Base-by-base conservation (phyloP, 352 stramenopile genomes). In the Phytophthora cryptogea region DNA sequence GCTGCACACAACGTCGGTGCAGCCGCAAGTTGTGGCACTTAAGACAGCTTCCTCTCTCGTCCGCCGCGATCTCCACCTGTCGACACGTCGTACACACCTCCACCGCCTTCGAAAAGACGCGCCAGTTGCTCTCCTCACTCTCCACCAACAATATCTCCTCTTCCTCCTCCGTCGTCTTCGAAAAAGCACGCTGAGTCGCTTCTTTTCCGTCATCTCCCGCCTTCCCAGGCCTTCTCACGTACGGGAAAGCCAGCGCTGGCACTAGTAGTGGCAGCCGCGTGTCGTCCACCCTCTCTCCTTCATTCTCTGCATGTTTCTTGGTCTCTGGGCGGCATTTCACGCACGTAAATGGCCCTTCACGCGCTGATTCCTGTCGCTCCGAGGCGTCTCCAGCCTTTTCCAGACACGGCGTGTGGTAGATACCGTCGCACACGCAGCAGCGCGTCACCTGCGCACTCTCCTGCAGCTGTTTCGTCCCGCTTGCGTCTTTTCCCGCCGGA, bases 21-120 rank as follows among this genome's bases (percentile, higher is more conserved):
- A 76, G 50, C n/a, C 33, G 28, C 1, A 56, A 4, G 6, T 44
- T 31, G 11, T 65, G 55, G 49, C 83, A 89, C 23, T 64, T 68
- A 2, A 32, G 48, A 41, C 80, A 89, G 0, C 27, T 63, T 11
- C 10, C 51, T 30, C 35, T 55, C 6, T 92, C 76, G 6, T 54
- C 55, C 0, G 49, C 11, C 4, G n/a, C 43, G 46, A 92, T 69
- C 40, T 83, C 59, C 43, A 89, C 67, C 39, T 89, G 78, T 33
- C 78, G 67, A 43, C 83, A 92, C 4, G 65, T 72, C 30, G 58
- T 69, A 45, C 83, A 90, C 13, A 90, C 68, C 30, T 86, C 70
- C 46, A 92, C 49, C 1, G 57, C 37, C 40, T 71, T 68, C 0
- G 70, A 72, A 11, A 87, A 64, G 23, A 86, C 62, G 35, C 46